These are phyloP conservation scores for Arthrobotrys entomopaga DNA, from an alignment of 2,329 filamentous ascomycete species.

Conservation along the genomic window DNA sequence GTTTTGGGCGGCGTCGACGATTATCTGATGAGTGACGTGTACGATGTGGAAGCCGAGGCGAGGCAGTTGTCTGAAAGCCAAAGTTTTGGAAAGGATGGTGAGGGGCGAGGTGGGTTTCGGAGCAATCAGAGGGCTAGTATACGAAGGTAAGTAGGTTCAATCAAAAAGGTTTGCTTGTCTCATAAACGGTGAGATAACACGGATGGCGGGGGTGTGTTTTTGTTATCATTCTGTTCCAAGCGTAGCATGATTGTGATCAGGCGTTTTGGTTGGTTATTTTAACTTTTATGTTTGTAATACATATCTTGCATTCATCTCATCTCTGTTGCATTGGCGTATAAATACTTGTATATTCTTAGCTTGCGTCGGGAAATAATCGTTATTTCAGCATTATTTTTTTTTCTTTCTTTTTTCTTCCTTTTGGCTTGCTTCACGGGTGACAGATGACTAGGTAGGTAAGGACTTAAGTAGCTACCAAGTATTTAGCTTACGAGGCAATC, in stretches of 20 bases:
- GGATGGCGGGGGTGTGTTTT: neutral
- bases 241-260: constrained; percentile 4
- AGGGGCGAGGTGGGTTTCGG: neutral
- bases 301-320: no score
- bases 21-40: constrained; percentile 52
- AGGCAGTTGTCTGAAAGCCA: constrained; percentile 23
- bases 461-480: no score
- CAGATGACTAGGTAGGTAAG: no score
- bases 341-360: no score
- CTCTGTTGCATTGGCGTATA: no score
- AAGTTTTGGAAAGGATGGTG: constrained; percentile 6
- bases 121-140: neutral
- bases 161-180: no score
- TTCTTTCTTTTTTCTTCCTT: no score
- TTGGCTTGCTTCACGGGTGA: no score
- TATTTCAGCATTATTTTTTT: no score
- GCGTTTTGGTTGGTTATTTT: constrained; percentile 4
- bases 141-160: neutral
- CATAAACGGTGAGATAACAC: no score
- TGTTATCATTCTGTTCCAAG: constrained; percentile 1
- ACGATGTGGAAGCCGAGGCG: constrained; percentile 49
- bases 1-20: constrained; percentile 49
- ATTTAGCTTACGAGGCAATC: no score
- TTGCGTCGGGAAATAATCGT: no score
- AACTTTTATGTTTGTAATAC: neutral